These are phyloP conservation scores for Artemisia annua DNA, from an alignment of 129 eudicot genomes.

Conservation along the genomic window DNA sequence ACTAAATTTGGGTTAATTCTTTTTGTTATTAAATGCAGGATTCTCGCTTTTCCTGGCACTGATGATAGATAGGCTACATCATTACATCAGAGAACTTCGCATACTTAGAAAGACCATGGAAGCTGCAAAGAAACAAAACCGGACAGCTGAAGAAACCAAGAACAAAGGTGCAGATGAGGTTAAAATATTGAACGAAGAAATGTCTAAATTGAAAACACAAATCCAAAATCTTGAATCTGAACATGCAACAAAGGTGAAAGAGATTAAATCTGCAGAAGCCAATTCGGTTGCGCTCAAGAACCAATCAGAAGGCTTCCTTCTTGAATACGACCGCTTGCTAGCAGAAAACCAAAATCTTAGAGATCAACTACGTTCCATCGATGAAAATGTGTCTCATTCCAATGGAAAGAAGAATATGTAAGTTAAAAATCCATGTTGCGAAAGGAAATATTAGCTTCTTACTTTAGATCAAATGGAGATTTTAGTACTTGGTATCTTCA, in stretches of 20 bases:
- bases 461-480: neutral
- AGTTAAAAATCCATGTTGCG: constrained; percentile 6
- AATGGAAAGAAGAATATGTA: constrained; percentile 63
- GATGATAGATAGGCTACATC: constrained; percentile 76
- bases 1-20: neutral
- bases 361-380: constrained; percentile 51
- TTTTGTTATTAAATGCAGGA: constrained; percentile 38
- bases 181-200: constrained; percentile 50
- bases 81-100: constrained; percentile 70
- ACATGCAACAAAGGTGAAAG: constrained; percentile 46
- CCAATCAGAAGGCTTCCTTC: constrained; percentile 70
- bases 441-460: neutral
- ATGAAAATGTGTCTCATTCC: constrained; percentile 44
- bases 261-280: constrained; percentile 60
- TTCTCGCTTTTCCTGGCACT: constrained; percentile 60
- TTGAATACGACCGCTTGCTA: constrained; percentile 51
- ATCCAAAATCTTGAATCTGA: constrained; percentile 54
- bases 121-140: constrained; percentile 61
- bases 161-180: constrained; percentile 51
- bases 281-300: constrained; percentile 57
- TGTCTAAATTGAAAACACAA: constrained; percentile 38
- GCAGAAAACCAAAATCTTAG: constrained; percentile 49
- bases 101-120: constrained; percentile 59
- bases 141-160: constrained; percentile 58
- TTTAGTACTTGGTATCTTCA: neutral